Conservation (phyloP, 2,329 filamentous ascomycete genomes). For the Fusarium graminum region DNA sequence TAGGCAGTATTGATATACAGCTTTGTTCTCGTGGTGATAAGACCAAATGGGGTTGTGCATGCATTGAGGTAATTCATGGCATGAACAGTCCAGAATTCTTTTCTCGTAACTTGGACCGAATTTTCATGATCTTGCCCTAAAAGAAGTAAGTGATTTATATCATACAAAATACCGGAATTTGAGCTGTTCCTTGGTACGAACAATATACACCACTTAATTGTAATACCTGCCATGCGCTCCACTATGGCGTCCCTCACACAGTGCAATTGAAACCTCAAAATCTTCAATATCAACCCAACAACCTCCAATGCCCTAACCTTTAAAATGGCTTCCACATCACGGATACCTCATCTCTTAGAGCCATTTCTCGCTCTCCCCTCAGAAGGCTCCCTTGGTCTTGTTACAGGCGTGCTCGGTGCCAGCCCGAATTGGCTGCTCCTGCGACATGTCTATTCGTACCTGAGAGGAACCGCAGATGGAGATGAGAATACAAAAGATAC, state of each 20-base stretch:
- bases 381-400: slow-evolving; percentile 71
- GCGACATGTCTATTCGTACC: slow-evolving; percentile 65
- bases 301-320: background rate
- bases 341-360: slow-evolving; percentile 73
- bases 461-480: slow-evolving; percentile 49
- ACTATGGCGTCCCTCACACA: slow-evolving; percentile 36
- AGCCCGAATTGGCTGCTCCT: slow-evolving; percentile 75
- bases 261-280: slow-evolving; percentile 39
- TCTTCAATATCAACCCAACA: slow-evolving; percentile 26
- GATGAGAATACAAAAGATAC: slow-evolving; percentile 50
- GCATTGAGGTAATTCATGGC: background rate
- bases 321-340: slow-evolving; percentile 55
- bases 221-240: slow-evolving; percentile 9
- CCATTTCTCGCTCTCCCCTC: slow-evolving; percentile 71
- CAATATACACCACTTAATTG: background rate
- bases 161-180: background rate
- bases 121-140: background rate
- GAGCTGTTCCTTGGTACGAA: background rate
- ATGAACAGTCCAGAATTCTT: background rate
- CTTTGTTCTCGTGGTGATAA: too few species aligned
- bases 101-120: background rate
- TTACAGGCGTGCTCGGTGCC: slow-evolving; percentile 76
- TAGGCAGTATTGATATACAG: too few species aligned
- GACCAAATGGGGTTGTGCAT: too few species aligned
- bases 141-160: background rate